phyloP scores from a whole-genome alignment of 345 rosid species.

The Aegle marmelos region DNA sequence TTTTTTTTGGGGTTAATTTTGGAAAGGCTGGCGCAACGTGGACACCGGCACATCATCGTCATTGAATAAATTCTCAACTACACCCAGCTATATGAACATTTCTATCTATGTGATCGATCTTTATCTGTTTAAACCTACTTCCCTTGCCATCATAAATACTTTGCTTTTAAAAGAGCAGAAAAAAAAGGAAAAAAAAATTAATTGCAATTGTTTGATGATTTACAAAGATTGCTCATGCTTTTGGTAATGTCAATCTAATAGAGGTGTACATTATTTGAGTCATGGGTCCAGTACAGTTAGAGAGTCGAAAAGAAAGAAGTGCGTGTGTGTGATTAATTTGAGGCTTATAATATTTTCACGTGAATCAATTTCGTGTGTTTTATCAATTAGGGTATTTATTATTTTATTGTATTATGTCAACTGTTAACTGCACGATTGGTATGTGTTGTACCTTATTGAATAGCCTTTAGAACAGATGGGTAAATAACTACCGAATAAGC shows the following conservation, averaged over 20 bases:
- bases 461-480: too few species aligned
- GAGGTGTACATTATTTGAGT: not conserved
- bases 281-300: not conserved
- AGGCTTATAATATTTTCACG: not conserved
- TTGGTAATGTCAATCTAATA: not conserved
- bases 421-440: not conserved
- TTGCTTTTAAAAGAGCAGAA: not conserved
- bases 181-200: not conserved
- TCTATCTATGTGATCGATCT: not conserved
- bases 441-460: not conserved
- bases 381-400: not conserved
- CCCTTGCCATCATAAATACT: slow-evolving; percentile 13
- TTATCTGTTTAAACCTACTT: slow-evolving; percentile 24
- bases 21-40: slow-evolving; percentile 23
- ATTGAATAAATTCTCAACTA: slow-evolving; percentile 42
- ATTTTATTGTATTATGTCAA: not conserved
- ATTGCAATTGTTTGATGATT: too few species aligned
- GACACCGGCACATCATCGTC: slow-evolving; percentile 21
- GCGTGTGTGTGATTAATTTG: not conserved
- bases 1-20: not conserved
- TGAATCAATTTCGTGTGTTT: not conserved
- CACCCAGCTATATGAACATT: slow-evolving; percentile 16
- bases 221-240: not conserved
- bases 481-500: not conserved
- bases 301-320: not conserved